Conservation (phyloP, 768 basidiomycete genomes). For the Leccinum rimulosum region DNA sequence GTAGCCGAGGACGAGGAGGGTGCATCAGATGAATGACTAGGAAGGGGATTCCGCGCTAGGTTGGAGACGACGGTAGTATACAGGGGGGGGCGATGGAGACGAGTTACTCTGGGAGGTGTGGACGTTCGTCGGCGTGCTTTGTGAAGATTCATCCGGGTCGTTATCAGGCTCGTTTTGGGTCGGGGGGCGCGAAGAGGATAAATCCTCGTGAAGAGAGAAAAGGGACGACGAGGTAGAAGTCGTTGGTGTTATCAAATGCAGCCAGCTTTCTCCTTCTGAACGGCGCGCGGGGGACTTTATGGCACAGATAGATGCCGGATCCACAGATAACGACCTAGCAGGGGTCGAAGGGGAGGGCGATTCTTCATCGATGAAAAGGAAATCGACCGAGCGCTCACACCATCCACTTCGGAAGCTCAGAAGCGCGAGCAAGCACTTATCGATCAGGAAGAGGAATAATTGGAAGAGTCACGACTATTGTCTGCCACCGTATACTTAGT, state of each 20-base stretch:
- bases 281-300: constrained; percentile 15
- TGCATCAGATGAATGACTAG: constrained; percentile 9
- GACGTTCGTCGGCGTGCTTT: constrained; percentile 4
- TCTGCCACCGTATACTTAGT: constrained; percentile 15
- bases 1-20: constrained; percentile 9
- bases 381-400: constrained; percentile 46
- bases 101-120: constrained; percentile 8
- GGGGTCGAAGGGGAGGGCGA: constrained; percentile 9
- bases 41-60: constrained; percentile 14
- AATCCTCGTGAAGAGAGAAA: constrained; percentile 22
- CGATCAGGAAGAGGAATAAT: constrained; percentile 57
- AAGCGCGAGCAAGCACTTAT: constrained; percentile 24
- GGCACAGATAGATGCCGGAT: constrained; percentile 19
- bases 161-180: constrained; percentile 18
- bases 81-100: constrained; percentile 17
- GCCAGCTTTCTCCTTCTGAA: constrained; percentile 32
- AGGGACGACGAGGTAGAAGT: constrained; percentile 25
- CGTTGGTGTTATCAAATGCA: constrained; percentile 29
- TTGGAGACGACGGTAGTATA: constrained; percentile 28
- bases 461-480: constrained; percentile 50
- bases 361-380: constrained; percentile 37
- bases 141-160: constrained; percentile 4
- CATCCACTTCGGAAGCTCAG: constrained; percentile 41
- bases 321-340: constrained; percentile 6
- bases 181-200: constrained; percentile 23